phyloP scores from a whole-genome alignment of 2,329 filamentous ascomycete species.

The Clarireedia paspali region DNA sequence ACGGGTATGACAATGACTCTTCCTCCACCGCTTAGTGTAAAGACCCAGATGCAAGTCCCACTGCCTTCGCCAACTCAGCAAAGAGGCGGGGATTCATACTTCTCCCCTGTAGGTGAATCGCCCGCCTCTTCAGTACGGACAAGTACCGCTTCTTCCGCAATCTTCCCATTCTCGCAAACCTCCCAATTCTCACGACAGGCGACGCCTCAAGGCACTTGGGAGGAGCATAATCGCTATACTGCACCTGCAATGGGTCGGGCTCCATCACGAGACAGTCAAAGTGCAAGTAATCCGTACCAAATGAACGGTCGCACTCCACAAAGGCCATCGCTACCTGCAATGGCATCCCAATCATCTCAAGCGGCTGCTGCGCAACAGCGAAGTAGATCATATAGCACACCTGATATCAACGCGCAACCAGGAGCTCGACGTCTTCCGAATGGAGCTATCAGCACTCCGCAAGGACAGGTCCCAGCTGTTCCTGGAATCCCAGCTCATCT shows the following conservation, averaged over 20 bases:
- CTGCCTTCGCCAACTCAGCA: conserved; percentile 31
- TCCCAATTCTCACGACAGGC: conserved; percentile 74
- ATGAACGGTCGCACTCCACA: conserved; percentile 59
- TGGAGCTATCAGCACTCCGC: conserved; percentile 35
- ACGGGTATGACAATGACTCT: conserved; percentile 27
- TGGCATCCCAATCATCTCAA: conserved; percentile 45
- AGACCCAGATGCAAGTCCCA: conserved; percentile 41
- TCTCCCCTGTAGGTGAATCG: conserved; percentile 78
- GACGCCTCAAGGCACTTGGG: conserved; percentile 60
- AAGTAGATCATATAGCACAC: conserved; percentile 87
- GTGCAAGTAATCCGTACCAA: conserved; percentile 48
- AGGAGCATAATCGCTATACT: conserved; percentile 74
- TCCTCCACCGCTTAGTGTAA: conserved; percentile 59
- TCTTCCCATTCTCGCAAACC: conserved; percentile 51
- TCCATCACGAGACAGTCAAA: conserved; percentile 68
- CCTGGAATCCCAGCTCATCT: conserved; percentile 69
- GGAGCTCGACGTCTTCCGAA: conserved; percentile 41
- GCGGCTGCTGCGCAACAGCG: conserved; percentile 50
- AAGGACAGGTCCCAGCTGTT: conserved; percentile 53
- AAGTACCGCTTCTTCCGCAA: conserved; percentile 33
- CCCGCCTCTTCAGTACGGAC: conserved; percentile 59
- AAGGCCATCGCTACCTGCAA: conserved; percentile 71
- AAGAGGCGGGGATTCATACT: conserved; percentile 64
- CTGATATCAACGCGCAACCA: conserved; percentile 73
- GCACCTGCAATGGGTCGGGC: conserved; percentile 79